Conservation (phyloP, 371 early-diverging fungal species). For the Zychaea mexicana region DNA sequence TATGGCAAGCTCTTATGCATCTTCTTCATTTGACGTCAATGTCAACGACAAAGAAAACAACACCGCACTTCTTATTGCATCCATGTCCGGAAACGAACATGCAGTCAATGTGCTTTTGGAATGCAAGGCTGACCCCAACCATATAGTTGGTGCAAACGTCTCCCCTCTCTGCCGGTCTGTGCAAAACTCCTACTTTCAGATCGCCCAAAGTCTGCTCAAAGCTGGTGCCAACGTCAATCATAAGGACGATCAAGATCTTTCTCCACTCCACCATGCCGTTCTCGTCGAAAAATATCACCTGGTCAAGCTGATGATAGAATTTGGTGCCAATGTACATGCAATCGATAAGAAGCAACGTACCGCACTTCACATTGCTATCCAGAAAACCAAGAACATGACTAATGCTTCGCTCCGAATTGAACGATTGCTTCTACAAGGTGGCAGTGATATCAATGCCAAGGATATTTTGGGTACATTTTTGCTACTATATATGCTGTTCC, state of each 20-base stretch:
- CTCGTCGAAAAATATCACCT: constrained; percentile 33
- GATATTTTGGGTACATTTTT: constrained; percentile 45
- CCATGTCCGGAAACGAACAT: constrained; percentile 22
- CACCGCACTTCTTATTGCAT: constrained; percentile 37
- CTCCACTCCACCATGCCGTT: constrained; percentile 53
- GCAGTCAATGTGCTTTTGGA: constrained; percentile 28
- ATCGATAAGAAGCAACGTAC: constrained; percentile 34
- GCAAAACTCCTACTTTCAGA: neutral
- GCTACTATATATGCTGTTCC: neutral
- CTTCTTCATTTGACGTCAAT: constrained; percentile 17
- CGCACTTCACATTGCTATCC: constrained; percentile 59
- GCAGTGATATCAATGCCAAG: constrained; percentile 47
- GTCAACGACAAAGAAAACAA: constrained; percentile 12
- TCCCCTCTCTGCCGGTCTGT: neutral
- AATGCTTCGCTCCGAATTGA: constrained; percentile 60
- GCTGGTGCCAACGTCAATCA: constrained; percentile 27
- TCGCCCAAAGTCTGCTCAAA: constrained; percentile 10
- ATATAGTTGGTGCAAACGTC: neutral
- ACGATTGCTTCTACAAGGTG: constrained; percentile 39
- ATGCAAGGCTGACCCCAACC: constrained; percentile 33
- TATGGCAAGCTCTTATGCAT: neutral
- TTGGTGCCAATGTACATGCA: constrained; percentile 34
- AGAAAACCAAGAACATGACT: constrained; percentile 46
- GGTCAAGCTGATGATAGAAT: constrained; percentile 42
- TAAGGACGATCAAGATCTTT: constrained; percentile 1